Evolutionary conservation across 2,329 filamentous ascomycete genomes (phyloP).

Genomic region (Neurospora sp.): DNA sequence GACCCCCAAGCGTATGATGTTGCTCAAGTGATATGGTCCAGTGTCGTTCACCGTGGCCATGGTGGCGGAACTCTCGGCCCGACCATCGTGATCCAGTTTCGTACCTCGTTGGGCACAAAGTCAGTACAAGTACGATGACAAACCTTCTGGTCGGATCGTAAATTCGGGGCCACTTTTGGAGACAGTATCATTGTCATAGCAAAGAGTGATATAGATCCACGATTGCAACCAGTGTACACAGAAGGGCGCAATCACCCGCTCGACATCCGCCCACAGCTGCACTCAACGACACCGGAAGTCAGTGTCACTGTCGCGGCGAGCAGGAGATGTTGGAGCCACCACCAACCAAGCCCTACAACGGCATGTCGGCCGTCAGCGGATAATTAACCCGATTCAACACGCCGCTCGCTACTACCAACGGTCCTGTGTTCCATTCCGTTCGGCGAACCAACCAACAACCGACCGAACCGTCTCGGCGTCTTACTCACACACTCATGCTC

Average conservation of each 20-base stretch:
- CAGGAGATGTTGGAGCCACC: no score
- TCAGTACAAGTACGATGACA: neutral
- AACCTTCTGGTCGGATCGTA: neutral
- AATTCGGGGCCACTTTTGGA: no score
- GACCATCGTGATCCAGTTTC: neutral
- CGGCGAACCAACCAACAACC: neutral
- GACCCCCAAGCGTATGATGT: neutral
- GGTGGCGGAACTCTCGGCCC: neutral
- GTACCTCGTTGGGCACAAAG: neutral
- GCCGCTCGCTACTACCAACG: neutral
- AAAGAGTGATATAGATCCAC: neutral
- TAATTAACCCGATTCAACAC: neutral
- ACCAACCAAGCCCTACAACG: no score
- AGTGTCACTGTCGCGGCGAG: no score
- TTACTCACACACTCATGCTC: neutral
- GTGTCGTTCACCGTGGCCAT: neutral
- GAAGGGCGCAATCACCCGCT: neutral
- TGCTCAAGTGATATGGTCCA: neutral
- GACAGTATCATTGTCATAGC: no score
- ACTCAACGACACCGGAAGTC: no score
- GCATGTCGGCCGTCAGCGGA: neutral
- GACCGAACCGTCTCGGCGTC: neutral
- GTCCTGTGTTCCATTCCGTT: neutral
- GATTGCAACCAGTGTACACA: neutral
- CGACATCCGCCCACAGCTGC: neutral